Evolutionary conservation across 306 rosid genomes (phyloP).

Genomic region (Quillaja saponaria): DNA sequence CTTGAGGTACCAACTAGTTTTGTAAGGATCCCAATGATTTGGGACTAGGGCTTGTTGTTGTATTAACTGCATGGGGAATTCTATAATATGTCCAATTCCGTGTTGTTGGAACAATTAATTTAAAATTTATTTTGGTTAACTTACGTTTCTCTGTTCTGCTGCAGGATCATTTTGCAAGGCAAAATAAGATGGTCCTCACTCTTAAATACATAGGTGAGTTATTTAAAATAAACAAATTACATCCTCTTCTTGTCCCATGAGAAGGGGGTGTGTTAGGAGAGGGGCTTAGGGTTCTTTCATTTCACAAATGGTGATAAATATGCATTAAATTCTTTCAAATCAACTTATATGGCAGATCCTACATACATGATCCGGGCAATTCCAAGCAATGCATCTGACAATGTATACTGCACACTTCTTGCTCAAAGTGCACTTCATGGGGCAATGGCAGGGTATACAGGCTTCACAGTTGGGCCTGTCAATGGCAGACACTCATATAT

Average conservation of each 20-base stretch:
- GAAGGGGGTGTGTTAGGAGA: no score
- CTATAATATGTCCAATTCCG: no score
- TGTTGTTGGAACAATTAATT: no score
- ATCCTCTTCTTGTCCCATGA: constrained; percentile 6
- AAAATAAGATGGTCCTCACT: constrained; percentile 48
- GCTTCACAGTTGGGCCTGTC: constrained; percentile 75
- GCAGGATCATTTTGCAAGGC: constrained; percentile 78
- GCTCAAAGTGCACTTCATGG: constrained; percentile 98
- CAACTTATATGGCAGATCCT: constrained; percentile 84
- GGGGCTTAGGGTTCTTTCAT: no score
- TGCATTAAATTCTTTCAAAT: no score
- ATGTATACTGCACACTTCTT: constrained; percentile 86
- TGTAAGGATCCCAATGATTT: no score
- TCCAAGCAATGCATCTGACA: constrained; percentile 91
- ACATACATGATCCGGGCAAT: constrained; percentile 93
- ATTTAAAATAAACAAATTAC: constrained; percentile 21
- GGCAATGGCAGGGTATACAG: constrained; percentile 97
- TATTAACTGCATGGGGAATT: no score
- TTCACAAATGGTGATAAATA: no score
- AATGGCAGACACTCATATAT: constrained; percentile 88
- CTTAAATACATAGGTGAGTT: constrained; percentile 98
- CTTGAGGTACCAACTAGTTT: no score
- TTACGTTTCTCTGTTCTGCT: no score
- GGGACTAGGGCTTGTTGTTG: no score
- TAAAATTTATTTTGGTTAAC: no score